Conservation (phyloP, 2,329 filamentous ascomycete genomes). For the Grosmannia clavigera region DNA sequence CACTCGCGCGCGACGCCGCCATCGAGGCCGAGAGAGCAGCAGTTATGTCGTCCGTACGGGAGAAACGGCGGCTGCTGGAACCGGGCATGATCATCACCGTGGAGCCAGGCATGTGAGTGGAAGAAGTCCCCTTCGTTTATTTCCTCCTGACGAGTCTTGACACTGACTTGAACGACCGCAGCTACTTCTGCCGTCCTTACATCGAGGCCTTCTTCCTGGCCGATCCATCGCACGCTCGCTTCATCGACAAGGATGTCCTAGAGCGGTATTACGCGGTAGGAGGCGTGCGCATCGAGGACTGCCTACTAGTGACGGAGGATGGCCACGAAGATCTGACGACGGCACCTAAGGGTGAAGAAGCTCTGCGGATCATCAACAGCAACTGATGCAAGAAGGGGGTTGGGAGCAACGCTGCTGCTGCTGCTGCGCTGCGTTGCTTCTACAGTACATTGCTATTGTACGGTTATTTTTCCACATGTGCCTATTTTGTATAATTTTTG, state of each 20-base stretch:
- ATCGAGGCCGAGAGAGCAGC: constrained; percentile 1
- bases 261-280: constrained; percentile 66
- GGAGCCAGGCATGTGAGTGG: constrained; percentile 56
- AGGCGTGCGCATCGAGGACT: constrained; percentile 87
- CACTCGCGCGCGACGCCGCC: constrained; percentile 15
- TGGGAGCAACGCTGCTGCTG: background rate
- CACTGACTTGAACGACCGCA: constrained; percentile 16
- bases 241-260: constrained; percentile 53
- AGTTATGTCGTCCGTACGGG: background rate
- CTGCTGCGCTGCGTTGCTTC: too few species aligned
- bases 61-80: constrained; percentile 23
- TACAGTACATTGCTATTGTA: too few species aligned
- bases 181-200: constrained; percentile 65
- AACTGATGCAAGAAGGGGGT: background rate
- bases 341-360: constrained; percentile 62
- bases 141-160: background rate
- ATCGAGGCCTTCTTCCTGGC: constrained; percentile 57
- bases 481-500: background rate
- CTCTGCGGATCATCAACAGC: constrained; percentile 49
- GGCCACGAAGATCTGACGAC: constrained; percentile 77
- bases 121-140: background rate
- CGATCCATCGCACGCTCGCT: constrained; percentile 43
- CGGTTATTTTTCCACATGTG: background rate
- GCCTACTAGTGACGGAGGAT: constrained; percentile 64
- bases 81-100: constrained; percentile 63